phyloP scores from a whole-genome alignment of 140 eudicot genomes.

The Flaveria floridana region DNA sequence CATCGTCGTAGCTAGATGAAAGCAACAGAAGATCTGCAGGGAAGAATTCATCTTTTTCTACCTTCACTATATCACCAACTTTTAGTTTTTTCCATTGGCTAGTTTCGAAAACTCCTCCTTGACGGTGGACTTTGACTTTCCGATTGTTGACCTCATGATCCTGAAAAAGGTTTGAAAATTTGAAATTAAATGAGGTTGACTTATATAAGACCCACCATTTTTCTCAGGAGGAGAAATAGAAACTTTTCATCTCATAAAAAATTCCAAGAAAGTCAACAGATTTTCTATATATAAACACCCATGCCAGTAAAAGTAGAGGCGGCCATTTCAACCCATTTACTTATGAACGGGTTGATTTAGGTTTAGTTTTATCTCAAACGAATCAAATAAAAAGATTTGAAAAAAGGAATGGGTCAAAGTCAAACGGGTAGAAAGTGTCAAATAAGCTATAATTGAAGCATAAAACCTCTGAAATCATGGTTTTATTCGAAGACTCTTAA shows the following conservation, averaged over 20 bases:
- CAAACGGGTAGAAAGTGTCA: background rate
- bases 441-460: background rate
- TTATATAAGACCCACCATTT: background rate
- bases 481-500: background rate
- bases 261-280: slow-evolving; percentile 13
- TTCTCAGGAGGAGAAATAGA: background rate
- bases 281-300: background rate
- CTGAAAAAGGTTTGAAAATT: slow-evolving; percentile 39
- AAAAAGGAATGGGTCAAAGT: background rate
- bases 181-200: background rate
- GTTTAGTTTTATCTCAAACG: background rate
- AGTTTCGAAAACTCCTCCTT: slow-evolving; percentile 53
- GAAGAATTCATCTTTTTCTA: slow-evolving; percentile 79
- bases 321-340: background rate
- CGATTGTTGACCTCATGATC: slow-evolving; percentile 79
- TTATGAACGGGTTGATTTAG: background rate
- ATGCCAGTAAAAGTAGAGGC: background rate
- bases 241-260: slow-evolving; percentile 11
- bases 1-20: slow-evolving; percentile 83
- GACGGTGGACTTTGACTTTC: slow-evolving; percentile 64
- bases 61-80: slow-evolving; percentile 83
- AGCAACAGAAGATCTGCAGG: slow-evolving; percentile 84
- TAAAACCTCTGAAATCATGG: background rate
- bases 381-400: background rate
- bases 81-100: slow-evolving; percentile 68